Base-by-base conservation (phyloP, 1,284 basidiomycete genomes). In the Acaromyces ingoldii region DNA sequence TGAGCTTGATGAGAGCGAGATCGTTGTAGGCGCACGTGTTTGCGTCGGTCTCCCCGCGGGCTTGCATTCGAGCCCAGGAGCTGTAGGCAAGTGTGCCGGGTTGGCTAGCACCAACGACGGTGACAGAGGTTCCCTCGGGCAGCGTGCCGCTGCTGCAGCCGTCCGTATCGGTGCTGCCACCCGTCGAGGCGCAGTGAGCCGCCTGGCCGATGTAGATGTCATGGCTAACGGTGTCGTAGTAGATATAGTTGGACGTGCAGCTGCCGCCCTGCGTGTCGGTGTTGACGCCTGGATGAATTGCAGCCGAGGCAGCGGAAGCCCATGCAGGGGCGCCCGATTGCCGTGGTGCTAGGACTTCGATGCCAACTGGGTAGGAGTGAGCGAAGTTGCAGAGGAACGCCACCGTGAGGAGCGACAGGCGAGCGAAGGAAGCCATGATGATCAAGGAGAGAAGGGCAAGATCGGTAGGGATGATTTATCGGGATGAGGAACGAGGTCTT, bases 231-330 rank as follows among this genome's bases (percentile, higher is more conserved):
- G 58, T 47, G 11, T 45, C 15, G 52, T 58, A 59, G 43, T 41
- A 64, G 51, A 65, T 48, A 30, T 63, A 65, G 53, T 65, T 65
- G 29, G 61, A 58, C 0, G 63, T 65, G 49, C 63, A 65, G 38
- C 51, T 51, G 17, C 62, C 43, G 3, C 28, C 63, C 9, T 55
- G 52, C 7, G 63, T 65, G 47, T 64, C 53, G 37, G 63, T 62
- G 51, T 65, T 64, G 44, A 65, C 63, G 36, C 63, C 63, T 3
- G 63, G 63, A 44, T 63, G 59, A 34, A 65, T 59, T 10, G 62
- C 62, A 6, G 62, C 62, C 4, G 47, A 51, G 25, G 19, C 38
- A 17, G 15, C 34, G 34, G 49, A 46, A 10, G 61, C 61, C 58
- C 58, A 63, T 30, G 51, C 48, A 5, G 61, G 61, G 4, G 56